Base-by-base conservation (phyloP, 1,284 basidiomycete genomes). In the Sphaerobolus stellatus region DNA sequence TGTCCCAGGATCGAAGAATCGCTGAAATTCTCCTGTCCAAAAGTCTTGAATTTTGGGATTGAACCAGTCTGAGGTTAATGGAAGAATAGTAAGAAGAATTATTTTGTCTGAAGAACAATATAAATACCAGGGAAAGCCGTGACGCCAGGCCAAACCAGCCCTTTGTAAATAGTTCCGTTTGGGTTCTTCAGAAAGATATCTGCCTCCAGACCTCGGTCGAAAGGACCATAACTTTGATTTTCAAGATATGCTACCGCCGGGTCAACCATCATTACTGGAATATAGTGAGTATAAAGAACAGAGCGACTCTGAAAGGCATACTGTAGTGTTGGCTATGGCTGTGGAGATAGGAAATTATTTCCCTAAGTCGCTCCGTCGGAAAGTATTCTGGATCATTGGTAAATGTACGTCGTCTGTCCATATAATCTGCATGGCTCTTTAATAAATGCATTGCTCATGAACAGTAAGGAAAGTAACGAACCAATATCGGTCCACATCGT, bases 401-500 rank as follows among this genome's bases (percentile, higher is more conserved):
- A 69, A 88, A 87, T 54, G 86, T 79, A 22, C 80, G 71, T n/a
- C 83, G 78, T 52, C 76, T 70, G 64, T 80, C 74, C 87, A 89
- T 89, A 66, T 88, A 90, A 66, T 90, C 88, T 85, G 45, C 4
- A 43, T 18, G 33, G 43, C 27, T 24, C 38, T 5, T n/a, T 20
- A n/a, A 48, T 28, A 46, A 34, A 44, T 48, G 48, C 36, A 24
- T 22, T 30, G 31, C 38, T 34, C 24, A 20, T 4, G 54, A 30
- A 56, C 46, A 16, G 31, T 44, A 22, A 40, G 40, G 13, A 13
- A 9, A 30, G 48, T 11, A 1, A 52, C 68, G 30, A 62, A 78
- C 82, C 83, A 40, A 89, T 89, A 64, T 88, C 86, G 8, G 84
- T 86, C 86, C 86, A 88, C 82, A 87, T 86, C 0, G 83, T 84